A percentile compares a stretch with the other conserved stretches of the same genome.
These are phyloP conservation scores for Corymbia citriodora DNA, from an alignment of 441 rosid genomes.

Conservation along the genomic window DNA sequence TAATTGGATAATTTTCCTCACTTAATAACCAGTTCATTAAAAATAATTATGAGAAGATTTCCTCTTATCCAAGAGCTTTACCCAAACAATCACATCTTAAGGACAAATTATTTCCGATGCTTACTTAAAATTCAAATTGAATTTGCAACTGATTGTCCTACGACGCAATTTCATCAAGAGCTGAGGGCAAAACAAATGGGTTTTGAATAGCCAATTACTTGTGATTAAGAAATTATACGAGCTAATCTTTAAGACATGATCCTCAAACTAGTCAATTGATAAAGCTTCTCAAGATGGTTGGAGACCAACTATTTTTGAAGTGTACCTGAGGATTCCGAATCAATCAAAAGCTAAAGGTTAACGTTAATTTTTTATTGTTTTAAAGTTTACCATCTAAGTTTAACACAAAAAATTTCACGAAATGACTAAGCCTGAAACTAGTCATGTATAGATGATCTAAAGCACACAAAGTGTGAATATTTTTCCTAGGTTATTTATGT, in stretches of 20 bases:
- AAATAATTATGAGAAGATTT: not conserved
- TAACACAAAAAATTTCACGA: not conserved
- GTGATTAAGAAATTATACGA: fast-evolving
- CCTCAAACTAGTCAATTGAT: not conserved
- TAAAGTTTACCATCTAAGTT: not conserved
- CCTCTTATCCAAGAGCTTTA: not conserved
- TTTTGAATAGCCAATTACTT: not conserved
- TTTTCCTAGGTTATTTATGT: not conserved
- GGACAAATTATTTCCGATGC: not conserved
- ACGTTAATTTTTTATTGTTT: not conserved
- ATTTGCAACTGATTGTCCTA: too few relatives aligned
- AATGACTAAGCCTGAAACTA: too few relatives aligned
- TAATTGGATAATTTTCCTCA: not conserved
- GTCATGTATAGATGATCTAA: not conserved
- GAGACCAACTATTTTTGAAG: not conserved
- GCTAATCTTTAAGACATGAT: not conserved
- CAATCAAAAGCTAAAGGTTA: not conserved
- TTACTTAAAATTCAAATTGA: too few relatives aligned
- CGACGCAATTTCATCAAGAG: too few relatives aligned
- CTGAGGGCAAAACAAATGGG: not conserved
- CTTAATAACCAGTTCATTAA: fast-evolving
- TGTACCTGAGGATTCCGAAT: fast-evolving
- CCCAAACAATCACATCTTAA: not conserved
- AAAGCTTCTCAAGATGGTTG: not conserved
- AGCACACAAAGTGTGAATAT: not conserved